These are phyloP conservation scores for Tricholoma flavovirens DNA, from an alignment of 768 basidiomycete species.

Conservation along the genomic window DNA sequence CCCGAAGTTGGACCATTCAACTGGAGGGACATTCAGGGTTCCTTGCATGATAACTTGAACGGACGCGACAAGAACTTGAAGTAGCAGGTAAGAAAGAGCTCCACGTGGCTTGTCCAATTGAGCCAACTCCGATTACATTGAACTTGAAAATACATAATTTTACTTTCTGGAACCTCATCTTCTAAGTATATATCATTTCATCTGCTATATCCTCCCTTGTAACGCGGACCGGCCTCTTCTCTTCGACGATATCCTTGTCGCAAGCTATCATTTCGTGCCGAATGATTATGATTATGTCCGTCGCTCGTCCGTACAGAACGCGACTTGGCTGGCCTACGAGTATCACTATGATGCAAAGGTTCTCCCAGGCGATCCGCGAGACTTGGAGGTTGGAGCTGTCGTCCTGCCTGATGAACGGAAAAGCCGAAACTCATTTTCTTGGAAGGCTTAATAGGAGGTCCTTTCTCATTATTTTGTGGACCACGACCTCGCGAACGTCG, in stretches of 20 bases:
- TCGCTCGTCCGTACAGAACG: constrained; percentile 4
- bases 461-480: constrained; percentile 4
- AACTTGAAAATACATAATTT: no score
- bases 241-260: constrained; percentile 10
- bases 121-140: no score
- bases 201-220: constrained; percentile 43
- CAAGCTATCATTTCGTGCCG: constrained; percentile 16
- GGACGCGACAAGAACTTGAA: background rate
- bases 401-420: constrained; percentile 23
- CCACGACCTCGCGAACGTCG: constrained; percentile 11
- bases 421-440: constrained; percentile 34
- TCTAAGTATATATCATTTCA: no score
- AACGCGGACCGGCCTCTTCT: constrained; percentile 37
- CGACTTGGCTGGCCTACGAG: constrained; percentile 2
- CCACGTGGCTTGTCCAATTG: background rate
- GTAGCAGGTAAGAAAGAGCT: background rate
- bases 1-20: background rate
- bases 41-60: background rate
- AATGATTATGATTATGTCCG: background rate
- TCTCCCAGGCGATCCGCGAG: constrained; percentile 27
- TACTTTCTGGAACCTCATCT: no score
- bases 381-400: constrained; percentile 19
- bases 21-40: background rate
- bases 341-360: constrained; percentile 7
- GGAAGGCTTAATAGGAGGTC: constrained; percentile 5